Conservation (phyloP, 1,284 basidiomycete species). For the Apiotrichum gamsii region DNA sequence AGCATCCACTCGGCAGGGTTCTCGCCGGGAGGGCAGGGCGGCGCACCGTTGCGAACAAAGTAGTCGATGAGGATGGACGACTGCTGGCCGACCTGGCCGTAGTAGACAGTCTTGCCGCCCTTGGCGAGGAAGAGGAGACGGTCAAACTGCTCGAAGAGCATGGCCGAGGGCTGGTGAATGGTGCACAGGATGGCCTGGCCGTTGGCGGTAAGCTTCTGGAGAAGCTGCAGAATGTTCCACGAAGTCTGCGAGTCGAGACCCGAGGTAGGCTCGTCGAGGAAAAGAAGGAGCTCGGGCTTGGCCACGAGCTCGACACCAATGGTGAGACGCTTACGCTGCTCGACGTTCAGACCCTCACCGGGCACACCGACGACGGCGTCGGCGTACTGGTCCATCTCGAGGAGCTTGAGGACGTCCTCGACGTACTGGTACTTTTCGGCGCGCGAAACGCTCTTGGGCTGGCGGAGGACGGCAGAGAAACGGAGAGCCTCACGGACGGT, state of each 20-base stretch:
- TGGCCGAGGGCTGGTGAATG: conserved; percentile 47
- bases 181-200: conserved; percentile 64
- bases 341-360: conserved; percentile 45
- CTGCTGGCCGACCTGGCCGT: conserved; percentile 25
- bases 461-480: conserved; percentile 75
- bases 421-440: conserved; percentile 50
- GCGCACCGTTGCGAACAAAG: conserved; percentile 22
- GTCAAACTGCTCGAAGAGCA: conserved; percentile 45
- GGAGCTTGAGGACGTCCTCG: conserved; percentile 20
- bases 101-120: conserved; percentile 43
- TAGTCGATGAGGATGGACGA: conserved; percentile 45
- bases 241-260: conserved; percentile 26
- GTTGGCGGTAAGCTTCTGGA: conserved; percentile 46
- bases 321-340: conserved; percentile 39
- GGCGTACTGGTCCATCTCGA: conserved; percentile 22
- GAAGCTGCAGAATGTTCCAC: conserved; percentile 20
- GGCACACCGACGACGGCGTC: conserved; percentile 45
- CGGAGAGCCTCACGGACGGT: conserved; percentile 74
- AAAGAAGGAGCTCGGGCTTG: conserved; percentile 41
- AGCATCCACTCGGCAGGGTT: conserved; percentile 38
- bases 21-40: conserved; percentile 17
- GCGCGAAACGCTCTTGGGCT: conserved; percentile 59
- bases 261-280: conserved; percentile 48
- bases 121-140: conserved; percentile 37
- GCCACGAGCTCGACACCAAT: conserved; percentile 66